These are phyloP conservation scores for Moricandia arvensis DNA, from an alignment of 345 rosid species.

Conservation along the genomic window DNA sequence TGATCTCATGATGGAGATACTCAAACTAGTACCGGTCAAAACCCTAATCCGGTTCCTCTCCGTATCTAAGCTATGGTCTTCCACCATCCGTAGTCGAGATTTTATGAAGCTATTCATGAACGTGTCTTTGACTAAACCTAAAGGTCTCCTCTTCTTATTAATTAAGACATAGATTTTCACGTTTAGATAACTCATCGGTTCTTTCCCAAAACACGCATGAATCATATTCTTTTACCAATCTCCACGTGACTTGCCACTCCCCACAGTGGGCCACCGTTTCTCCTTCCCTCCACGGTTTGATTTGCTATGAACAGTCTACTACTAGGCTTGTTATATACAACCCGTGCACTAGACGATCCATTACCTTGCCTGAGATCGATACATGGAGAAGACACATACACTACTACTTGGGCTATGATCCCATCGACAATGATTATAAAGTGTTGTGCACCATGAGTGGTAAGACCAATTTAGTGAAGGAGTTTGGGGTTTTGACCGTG, in stretches of 20 bases:
- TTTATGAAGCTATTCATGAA: background rate
- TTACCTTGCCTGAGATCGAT: background rate
- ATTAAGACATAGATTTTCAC: background rate
- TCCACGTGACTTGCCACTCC: background rate
- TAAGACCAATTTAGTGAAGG: background rate
- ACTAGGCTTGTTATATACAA: background rate
- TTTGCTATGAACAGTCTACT: background rate
- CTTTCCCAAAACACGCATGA: background rate
- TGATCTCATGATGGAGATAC: background rate
- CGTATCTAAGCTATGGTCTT: background rate
- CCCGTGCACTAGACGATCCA: constrained; percentile 6
- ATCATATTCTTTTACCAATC: background rate
- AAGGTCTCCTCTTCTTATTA: background rate
- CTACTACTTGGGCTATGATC: constrained; percentile 5
- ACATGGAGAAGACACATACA: background rate
- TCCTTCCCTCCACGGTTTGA: background rate
- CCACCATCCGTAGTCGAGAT: background rate
- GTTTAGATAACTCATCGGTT: background rate
- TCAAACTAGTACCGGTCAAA: background rate
- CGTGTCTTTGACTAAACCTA: background rate
- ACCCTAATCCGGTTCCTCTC: background rate
- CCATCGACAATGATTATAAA: background rate
- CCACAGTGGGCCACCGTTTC: background rate
- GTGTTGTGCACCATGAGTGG: background rate
- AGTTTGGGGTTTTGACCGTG: background rate